These are phyloP conservation scores for Cytospora piceicola DNA, from an alignment of 2,329 filamentous ascomycete genomes.

Conservation along the genomic window DNA sequence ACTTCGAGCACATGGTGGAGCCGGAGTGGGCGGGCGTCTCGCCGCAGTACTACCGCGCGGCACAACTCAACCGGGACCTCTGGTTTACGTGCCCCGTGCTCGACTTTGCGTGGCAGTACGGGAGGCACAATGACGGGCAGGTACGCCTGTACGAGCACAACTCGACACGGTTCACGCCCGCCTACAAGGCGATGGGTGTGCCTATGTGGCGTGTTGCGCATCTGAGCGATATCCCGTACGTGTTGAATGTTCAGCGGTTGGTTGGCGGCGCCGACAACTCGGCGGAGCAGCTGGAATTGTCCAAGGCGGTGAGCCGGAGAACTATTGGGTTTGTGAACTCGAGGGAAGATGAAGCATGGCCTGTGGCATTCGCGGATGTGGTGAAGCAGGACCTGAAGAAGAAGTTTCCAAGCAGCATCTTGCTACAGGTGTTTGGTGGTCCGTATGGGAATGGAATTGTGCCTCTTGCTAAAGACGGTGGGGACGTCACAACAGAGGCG, in stretches of 20 bases:
- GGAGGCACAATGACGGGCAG: conserved; percentile 31
- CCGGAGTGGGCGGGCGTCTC: conserved; percentile 32
- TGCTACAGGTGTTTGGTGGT: conserved; percentile 18
- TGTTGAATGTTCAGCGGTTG: conserved; percentile 36
- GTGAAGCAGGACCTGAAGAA: neutral
- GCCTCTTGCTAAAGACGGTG: neutral
- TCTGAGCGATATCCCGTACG: conserved; percentile 41
- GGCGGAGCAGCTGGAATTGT: conserved; percentile 28
- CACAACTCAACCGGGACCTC: conserved; percentile 40
- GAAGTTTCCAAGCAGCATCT: neutral
- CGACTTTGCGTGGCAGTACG: conserved; percentile 41
- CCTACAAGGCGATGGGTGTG: conserved; percentile 38
- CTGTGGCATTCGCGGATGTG: neutral
- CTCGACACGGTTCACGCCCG: conserved; percentile 36
- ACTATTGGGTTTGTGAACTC: conserved; percentile 8
- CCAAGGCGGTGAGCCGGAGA: neutral
- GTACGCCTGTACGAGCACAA: conserved; percentile 39
- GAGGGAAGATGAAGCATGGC: neutral
- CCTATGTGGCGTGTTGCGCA: conserved; percentile 41
- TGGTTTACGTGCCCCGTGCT: conserved; percentile 41
- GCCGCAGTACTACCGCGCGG: conserved; percentile 41
- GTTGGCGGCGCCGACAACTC: conserved; percentile 35
- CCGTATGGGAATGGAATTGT: conserved; percentile 3
- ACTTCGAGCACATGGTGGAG: conserved; percentile 30
- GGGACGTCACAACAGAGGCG: conserved; percentile 8